phyloP scores from a whole-genome alignment of 176 grass and related monocot species.

The Carex parvula region DNA sequence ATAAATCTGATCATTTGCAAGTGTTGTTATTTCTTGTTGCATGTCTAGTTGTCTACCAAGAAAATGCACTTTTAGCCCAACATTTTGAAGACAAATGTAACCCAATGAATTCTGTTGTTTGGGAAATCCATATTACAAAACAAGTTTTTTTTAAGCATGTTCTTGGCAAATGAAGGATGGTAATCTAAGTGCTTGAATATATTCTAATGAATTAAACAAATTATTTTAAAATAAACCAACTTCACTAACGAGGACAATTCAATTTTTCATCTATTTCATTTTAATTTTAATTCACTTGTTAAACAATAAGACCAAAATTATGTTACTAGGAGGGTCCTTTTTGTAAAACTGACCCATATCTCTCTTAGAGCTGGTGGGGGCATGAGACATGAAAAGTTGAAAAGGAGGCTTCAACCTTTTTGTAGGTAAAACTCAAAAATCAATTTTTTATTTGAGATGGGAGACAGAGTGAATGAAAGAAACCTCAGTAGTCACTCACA shows the following conservation, averaged over 20 bases:
- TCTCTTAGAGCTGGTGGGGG: neutral
- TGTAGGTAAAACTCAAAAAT: neutral
- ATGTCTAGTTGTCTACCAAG: neutral
- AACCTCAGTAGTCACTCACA: neutral
- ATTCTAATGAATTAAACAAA: too few relatives aligned
- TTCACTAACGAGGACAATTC: too few relatives aligned
- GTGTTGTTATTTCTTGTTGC: neutral
- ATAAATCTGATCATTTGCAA: neutral
- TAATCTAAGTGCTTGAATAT: neutral
- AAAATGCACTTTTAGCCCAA: neutral
- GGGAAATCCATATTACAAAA: neutral
- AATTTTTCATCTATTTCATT: neutral
- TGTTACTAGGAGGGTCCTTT: neutral
- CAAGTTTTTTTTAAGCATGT: neutral
- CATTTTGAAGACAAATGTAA: neutral
- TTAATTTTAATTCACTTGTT: neutral
- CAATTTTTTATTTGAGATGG: neutral
- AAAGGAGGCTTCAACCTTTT: constrained; percentile 1
- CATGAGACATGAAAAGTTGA: neutral
- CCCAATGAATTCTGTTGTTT: neutral
- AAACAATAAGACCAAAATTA: neutral
- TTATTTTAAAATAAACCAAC: too few relatives aligned
- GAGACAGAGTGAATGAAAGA: neutral
- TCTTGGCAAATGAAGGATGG: neutral
- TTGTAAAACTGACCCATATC: neutral